A percentile compares a stretch with the other conserved stretches of the same genome.
Conservation (phyloP, 1,284 basidiomycete species). For the Irpex lacteus region DNA sequence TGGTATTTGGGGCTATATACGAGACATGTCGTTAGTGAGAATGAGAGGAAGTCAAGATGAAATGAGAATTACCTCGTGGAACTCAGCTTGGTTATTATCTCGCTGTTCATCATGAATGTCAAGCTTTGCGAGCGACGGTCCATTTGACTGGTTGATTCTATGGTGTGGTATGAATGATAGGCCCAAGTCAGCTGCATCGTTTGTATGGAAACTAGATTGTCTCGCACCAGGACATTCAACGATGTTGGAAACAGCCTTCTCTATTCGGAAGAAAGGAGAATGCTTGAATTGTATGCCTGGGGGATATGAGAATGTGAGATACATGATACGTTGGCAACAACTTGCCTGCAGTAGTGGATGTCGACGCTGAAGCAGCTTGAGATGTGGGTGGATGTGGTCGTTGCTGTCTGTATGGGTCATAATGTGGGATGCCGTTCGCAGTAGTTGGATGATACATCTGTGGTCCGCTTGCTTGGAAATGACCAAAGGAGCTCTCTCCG, state of each 20-base stretch:
- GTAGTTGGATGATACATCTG: background rate
- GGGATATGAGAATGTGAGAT: background rate
- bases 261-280: conserved; percentile 74
- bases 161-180: background rate
- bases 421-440: conserved; percentile 37
- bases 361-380: conserved; percentile 21
- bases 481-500: background rate
- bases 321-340: conserved; percentile 11
- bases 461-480: background rate
- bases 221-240: conserved; percentile 71
- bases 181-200: too few relatives aligned
- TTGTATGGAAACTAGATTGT: too few relatives aligned
- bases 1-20: conserved; percentile 64
- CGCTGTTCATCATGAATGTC: conserved; percentile 58
- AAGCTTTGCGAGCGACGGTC: conserved; percentile 69
- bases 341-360: conserved; percentile 32
- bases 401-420: conserved; percentile 63
- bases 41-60: background rate
- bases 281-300: conserved; percentile 73
- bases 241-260: conserved; percentile 60
- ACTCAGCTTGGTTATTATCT: conserved; percentile 62
- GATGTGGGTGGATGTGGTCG: conserved; percentile 39
- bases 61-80: conserved; percentile 41
- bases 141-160: conserved; percentile 72
- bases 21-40: background rate